A percentile compares a stretch with the other conserved stretches of the same genome.
Evolutionary conservation across 1,284 basidiomycete species (phyloP).

Genomic region (Pyrrhoderma lamaoense): DNA sequence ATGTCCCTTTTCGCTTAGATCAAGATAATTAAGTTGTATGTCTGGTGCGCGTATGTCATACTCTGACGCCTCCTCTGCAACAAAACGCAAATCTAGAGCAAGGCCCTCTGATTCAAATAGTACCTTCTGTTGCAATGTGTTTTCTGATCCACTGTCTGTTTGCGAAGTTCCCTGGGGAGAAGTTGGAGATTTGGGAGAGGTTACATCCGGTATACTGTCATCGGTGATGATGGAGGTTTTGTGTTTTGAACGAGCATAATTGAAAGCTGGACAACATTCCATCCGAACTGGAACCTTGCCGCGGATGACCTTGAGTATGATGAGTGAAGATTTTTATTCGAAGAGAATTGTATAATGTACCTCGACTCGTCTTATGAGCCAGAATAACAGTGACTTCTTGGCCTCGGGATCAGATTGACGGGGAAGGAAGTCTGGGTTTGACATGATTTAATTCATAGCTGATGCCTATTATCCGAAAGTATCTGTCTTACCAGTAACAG

Average conservation of each 20-base stretch:
- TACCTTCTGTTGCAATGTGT: conserved; percentile 46
- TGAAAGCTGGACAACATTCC: conserved; percentile 90
- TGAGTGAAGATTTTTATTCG: conserved; percentile 1
- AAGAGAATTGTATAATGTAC: conserved; percentile 25
- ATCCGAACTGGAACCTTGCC: conserved; percentile 69
- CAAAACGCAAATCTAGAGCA: conserved; percentile 68
- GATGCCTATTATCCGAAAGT: not conserved
- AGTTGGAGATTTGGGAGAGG: conserved; percentile 21
- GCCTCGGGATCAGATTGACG: conserved; percentile 44
- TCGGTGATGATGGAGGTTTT: conserved; percentile 51
- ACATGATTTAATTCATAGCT: not conserved
- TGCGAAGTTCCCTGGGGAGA: conserved; percentile 15
- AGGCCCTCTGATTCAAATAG: conserved; percentile 61
- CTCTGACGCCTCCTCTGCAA: conserved; percentile 41
- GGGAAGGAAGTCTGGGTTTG: conserved; percentile 62
- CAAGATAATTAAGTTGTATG: conserved; percentile 50
- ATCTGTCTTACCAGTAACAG: conserved; percentile 53
- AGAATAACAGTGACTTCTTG: conserved; percentile 66
- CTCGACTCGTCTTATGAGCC: conserved; percentile 85
- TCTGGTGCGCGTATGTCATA: conserved; percentile 36
- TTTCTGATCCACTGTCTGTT: conserved; percentile 13
- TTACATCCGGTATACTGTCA: conserved; percentile 30
- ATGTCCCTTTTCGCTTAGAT: conserved; percentile 60
- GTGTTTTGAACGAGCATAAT: conserved; percentile 78
- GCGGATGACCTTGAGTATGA: conserved; percentile 53